These are phyloP conservation scores for Euphrasia arctica DNA, from an alignment of 305 asterid genomes.

Conservation along the genomic window DNA sequence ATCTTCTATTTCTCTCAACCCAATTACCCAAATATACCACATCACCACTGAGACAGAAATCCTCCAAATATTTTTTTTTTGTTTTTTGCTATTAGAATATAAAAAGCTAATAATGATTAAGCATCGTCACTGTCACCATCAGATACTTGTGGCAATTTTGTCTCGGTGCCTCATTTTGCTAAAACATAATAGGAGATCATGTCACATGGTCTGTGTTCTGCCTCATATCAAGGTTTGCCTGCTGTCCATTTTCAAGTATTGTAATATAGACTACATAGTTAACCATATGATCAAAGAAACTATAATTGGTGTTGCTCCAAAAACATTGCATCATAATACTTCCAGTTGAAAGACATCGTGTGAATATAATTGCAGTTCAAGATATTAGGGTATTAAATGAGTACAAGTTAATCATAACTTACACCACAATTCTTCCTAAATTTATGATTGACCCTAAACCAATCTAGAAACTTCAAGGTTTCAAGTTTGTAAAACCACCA, in stretches of 20 bases:
- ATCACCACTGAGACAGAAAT: too few species aligned
- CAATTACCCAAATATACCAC: too few species aligned
- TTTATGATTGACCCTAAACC: slow-evolving; percentile 14
- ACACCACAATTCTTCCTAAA: slow-evolving; percentile 5
- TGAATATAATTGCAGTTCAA: background rate
- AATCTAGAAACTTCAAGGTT: background rate
- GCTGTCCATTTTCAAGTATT: background rate
- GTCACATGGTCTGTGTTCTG: slow-evolving; percentile 4
- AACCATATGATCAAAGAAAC: background rate
- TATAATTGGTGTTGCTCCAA: slow-evolving; percentile 1
- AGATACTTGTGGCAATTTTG: slow-evolving; percentile 10
- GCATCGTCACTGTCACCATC: slow-evolving; percentile 1
- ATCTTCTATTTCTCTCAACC: too few species aligned
- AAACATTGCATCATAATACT: background rate
- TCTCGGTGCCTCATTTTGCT: background rate
- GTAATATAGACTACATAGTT: background rate
- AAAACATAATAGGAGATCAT: background rate
- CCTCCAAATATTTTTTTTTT: too few species aligned
- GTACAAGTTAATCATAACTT: slow-evolving; percentile 2
- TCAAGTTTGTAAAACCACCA: slow-evolving; percentile 2
- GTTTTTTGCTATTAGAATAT: background rate
- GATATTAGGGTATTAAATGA: slow-evolving; percentile 3
- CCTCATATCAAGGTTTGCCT: background rate
- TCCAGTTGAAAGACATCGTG: background rate
- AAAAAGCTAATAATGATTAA: slow-evolving; percentile 3